These are phyloP conservation scores for Chrysosporium queenslandicum DNA, from an alignment of 2,329 filamentous ascomycete species.

Conservation along the genomic window DNA sequence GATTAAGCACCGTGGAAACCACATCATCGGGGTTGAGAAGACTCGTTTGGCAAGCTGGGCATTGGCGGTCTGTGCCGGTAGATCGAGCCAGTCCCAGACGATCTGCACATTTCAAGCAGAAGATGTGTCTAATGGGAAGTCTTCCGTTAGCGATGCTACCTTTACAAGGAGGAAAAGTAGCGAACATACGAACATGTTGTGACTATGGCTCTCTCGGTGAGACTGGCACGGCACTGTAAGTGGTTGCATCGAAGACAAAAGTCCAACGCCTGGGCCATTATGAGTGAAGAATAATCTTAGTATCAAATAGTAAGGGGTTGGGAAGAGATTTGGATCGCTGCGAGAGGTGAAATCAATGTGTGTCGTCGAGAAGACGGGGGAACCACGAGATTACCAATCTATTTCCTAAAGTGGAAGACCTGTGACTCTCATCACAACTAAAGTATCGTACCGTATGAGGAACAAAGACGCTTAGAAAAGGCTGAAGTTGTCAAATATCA, in stretches of 20 bases:
- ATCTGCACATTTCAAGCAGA: constrained; percentile 66
- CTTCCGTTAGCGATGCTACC: constrained; percentile 11
- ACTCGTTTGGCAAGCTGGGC: constrained; percentile 64
- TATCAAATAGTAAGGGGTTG: not conserved
- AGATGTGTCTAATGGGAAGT: constrained; percentile 58
- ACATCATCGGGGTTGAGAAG: constrained; percentile 66
- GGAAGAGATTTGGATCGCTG: not conserved
- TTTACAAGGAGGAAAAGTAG: constrained; percentile 4
- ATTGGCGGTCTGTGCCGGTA: constrained; percentile 47
- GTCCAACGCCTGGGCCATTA: constrained; percentile 50
- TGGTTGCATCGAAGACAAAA: constrained; percentile 67
- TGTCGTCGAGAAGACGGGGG: not conserved
- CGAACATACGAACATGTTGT: constrained; percentile 70
- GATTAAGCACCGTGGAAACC: constrained; percentile 59
- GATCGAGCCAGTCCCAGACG: constrained; percentile 51
- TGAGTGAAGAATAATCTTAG: not conserved
- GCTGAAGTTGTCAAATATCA: no score
- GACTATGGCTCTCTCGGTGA: constrained; percentile 64
- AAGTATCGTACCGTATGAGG: not conserved
- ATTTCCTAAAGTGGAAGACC: constrained; percentile 7
- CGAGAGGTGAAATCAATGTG: not conserved
- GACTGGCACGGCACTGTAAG: constrained; percentile 60
- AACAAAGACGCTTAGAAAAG: no score
- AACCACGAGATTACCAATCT: not conserved
- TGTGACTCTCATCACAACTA: not conserved